phyloP scores from a whole-genome alignment of 441 rosid genomes.

The Macaranga tanarius region DNA sequence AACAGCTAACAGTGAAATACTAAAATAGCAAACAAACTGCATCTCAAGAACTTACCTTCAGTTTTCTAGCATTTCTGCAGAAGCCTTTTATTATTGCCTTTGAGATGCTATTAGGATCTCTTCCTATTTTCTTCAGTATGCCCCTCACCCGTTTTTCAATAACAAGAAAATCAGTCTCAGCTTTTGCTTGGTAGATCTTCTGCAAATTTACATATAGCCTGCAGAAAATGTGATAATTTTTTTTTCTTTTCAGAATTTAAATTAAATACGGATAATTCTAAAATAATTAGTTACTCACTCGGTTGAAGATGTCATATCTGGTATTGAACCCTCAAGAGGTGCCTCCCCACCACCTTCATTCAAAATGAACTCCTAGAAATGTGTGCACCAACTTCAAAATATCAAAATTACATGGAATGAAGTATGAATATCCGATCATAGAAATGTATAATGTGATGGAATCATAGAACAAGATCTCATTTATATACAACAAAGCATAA shows the following conservation, averaged over 20 bases:
- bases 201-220: slow-evolving; percentile 89
- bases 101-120: slow-evolving; percentile 64
- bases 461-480: background rate
- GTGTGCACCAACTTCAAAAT: slow-evolving; percentile 5
- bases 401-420: slow-evolving; percentile 3
- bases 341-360: slow-evolving; percentile 87
- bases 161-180: slow-evolving; percentile 77
- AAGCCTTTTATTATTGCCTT: slow-evolving; percentile 67
- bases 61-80: slow-evolving; percentile 91
- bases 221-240: slow-evolving; percentile 31
- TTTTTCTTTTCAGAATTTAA: background rate
- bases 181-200: slow-evolving; percentile 84
- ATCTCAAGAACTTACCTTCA: slow-evolving; percentile 49
- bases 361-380: slow-evolving; percentile 71
- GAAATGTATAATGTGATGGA: background rate
- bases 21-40: background rate
- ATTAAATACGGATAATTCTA: background rate
- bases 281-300: slow-evolving; percentile 55
- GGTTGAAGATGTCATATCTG: slow-evolving; percentile 98
- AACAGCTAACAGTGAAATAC: background rate
- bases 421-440: background rate
- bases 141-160: slow-evolving; percentile 61
- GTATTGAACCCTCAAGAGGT: slow-evolving; percentile 95
- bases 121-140: slow-evolving; percentile 66
- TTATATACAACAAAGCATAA: background rate